Conservation (phyloP, 768 basidiomycete species). For the Tricholomella constricta region DNA sequence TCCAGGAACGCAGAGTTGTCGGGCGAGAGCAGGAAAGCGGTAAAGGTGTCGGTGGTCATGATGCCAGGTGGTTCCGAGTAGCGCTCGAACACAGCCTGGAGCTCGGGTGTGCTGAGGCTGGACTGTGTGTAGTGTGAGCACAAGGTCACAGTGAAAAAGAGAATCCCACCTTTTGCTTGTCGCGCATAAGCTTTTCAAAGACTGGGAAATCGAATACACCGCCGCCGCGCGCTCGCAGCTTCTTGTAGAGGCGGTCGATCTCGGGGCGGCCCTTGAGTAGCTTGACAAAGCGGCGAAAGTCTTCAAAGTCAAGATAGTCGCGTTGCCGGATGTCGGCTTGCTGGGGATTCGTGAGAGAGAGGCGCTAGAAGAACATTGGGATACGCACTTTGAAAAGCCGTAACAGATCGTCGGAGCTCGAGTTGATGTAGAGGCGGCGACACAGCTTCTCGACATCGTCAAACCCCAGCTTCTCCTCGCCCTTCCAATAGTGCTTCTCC, state of each 20-base stretch:
- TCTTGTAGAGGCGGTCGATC: conserved; percentile 64
- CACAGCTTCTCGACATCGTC: conserved; percentile 77
- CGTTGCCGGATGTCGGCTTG: conserved; percentile 62
- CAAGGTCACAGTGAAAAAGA: not conserved
- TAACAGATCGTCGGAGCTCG: conserved; percentile 57
- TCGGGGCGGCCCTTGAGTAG: conserved; percentile 83
- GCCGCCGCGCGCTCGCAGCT: conserved; percentile 32
- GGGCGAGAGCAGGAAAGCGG: conserved; percentile 76
- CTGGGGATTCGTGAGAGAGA: too few species aligned
- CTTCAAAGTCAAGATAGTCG: conserved; percentile 73
- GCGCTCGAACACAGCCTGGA: conserved; percentile 41
- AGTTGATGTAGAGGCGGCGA: conserved; percentile 67
- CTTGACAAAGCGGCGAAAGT: conserved; percentile 86
- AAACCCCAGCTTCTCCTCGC: conserved; percentile 67
- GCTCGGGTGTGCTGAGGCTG: conserved; percentile 32
- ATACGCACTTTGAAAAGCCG: conserved; percentile 57
- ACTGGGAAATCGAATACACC: conserved; percentile 41
- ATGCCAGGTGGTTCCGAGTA: conserved; percentile 31
- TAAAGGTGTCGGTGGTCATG: conserved; percentile 68
- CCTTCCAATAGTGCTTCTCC: conserved; percentile 87
- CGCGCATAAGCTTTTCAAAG: conserved; percentile 50
- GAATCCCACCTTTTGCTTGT: conserved; percentile 43
- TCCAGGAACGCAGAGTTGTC: conserved; percentile 67
- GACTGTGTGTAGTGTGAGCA: conserved; percentile 30
- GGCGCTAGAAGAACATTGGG: conserved; percentile 5